Base-by-base conservation (phyloP, 2,329 filamentous ascomycete species). In the Venturia effusa region DNA sequence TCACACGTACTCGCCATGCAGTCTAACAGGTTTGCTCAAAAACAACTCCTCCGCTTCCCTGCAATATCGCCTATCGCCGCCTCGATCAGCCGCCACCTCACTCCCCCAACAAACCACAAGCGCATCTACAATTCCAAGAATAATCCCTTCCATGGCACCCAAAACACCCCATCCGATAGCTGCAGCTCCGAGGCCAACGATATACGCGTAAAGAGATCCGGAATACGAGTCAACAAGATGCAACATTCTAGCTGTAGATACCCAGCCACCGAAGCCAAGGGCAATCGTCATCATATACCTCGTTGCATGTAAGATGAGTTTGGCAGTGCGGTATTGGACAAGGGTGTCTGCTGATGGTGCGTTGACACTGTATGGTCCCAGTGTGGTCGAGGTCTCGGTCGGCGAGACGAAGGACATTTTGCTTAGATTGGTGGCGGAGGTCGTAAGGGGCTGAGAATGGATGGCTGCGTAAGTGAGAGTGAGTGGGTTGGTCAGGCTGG, bases 91-190 rank as follows among this genome's bases (percentile, higher is more conserved):
- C 2, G 73, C 74, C 0, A 74, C 72, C 82, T 99, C 94, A 70
- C 90, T 96, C 32, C 90, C 92, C 84, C 96, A 97, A 78, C 94
- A 99, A 15, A 99, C 88, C 30, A 97, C 84, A 41, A 91, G 87
- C 3, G 89, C 92, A 74, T 96, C 92, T 4, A 96, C 84, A 62
- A 96, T 92, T 62, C 90, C 90, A 61, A 89, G 89, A 30, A 96
- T 78, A 22, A 96, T 88, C 17, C 91, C 89, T 73, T 96, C 92
- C 83, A 96, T 93, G 1, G 92, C 89, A 32, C 92, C 91, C 61
- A 99, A 80, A 0, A 97, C 87, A 5, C 90, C 92, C 87, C 94
- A 99, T 8, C 94, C 94, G 69, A 99, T 97, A 63, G 93, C 92
- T 66, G 90, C 91, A 19, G 94, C 94, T 68, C 97, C 88, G 67